A percentile compares a stretch with the other conserved stretches of the same genome.
These are phyloP conservation scores for Priceomyces haplophilus DNA, from an alignment of 805 yeast species.

Conservation along the genomic window DNA sequence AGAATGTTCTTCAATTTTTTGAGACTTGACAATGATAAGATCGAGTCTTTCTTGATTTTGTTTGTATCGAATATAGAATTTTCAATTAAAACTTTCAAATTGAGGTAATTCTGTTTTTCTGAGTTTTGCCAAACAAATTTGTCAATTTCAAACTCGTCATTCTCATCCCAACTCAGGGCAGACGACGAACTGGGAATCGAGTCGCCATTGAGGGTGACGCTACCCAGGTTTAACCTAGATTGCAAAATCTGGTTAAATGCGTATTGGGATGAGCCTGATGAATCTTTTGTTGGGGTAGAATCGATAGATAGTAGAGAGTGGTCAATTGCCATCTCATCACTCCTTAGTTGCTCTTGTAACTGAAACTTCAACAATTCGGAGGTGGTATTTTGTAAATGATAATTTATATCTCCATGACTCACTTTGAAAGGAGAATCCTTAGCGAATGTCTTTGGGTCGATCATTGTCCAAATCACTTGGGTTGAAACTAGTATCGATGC, in stretches of 20 bases:
- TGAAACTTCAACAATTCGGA: conserved; percentile 43
- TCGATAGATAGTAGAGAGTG: conserved; percentile 7
- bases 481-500: no score
- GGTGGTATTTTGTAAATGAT: conserved; percentile 38
- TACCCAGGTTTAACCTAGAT: conserved; percentile 25
- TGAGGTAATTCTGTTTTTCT: conserved; percentile 30
- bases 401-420: conserved; percentile 22
- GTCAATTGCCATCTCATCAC: conserved; percentile 1
- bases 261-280: conserved; percentile 12
- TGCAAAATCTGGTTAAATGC: conserved; percentile 37
- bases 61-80: conserved; percentile 41
- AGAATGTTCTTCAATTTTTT: conserved; percentile 26
- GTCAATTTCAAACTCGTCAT: conserved; percentile 17
- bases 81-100: conserved; percentile 43
- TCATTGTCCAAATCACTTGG: conserved; percentile 20
- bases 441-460: conserved; percentile 34
- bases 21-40: conserved; percentile 28
- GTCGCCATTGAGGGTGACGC: conserved; percentile 16
- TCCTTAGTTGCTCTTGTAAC: conserved; percentile 38
- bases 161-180: conserved; percentile 17
- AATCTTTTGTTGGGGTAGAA: not conserved
- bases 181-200: conserved; percentile 16
- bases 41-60: conserved; percentile 32
- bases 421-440: conserved; percentile 37
- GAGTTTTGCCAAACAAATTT: conserved; percentile 12